These are phyloP conservation scores for Pseudozyma thailandica DNA, from an alignment of 1,284 basidiomycete genomes.

Conservation along the genomic window DNA sequence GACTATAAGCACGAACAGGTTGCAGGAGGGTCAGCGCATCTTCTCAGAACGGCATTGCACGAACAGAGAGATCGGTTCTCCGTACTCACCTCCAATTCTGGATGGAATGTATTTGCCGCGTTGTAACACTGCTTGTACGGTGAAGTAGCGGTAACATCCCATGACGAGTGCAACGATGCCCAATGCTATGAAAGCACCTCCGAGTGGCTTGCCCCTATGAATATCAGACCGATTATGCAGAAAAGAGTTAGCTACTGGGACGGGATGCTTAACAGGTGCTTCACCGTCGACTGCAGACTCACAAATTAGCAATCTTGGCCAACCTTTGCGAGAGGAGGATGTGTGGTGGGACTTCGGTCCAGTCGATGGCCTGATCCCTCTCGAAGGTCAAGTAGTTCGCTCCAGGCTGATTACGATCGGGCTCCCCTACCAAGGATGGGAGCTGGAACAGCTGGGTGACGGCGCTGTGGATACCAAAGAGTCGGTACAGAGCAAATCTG, in stretches of 20 bases:
- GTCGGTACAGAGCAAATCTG: too few relatives aligned
- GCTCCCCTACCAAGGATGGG: constrained; percentile 50
- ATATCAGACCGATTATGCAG: too few relatives aligned
- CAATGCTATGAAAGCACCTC: constrained; percentile 55
- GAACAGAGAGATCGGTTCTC: too few relatives aligned
- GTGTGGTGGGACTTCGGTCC: constrained; percentile 10
- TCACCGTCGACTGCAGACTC: too few relatives aligned
- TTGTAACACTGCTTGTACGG: constrained; percentile 49
- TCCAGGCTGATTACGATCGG: not conserved
- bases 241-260: not conserved
- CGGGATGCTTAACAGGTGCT: too few relatives aligned
- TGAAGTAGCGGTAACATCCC: constrained; percentile 56
- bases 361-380: constrained; percentile 1
- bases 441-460: constrained; percentile 65
- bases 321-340: constrained; percentile 19
- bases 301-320: constrained; percentile 38
- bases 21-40: not conserved
- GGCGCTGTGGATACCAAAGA: constrained; percentile 28
- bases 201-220: constrained; percentile 54
- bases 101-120: constrained; percentile 55
- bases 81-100: constrained; percentile 55
- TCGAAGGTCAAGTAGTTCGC: constrained; percentile 19
- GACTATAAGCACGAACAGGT: constrained; percentile 13
- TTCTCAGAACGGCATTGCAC: too few relatives aligned
- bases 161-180: constrained; percentile 54